These are phyloP conservation scores for Suhomyces guaymorum DNA, from an alignment of 1,139 yeast genomes.

Conservation along the genomic window DNA sequence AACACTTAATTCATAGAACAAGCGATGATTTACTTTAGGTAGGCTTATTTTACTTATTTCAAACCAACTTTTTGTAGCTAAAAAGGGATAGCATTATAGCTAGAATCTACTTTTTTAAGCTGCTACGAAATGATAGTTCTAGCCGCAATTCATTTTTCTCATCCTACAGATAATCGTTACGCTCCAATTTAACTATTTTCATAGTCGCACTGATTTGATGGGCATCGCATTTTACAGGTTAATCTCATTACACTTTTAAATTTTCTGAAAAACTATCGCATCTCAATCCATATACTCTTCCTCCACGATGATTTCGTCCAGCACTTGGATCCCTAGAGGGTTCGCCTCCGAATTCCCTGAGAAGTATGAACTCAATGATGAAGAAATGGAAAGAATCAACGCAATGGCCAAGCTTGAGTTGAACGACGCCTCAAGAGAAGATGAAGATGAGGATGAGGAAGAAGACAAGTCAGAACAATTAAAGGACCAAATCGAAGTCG, in stretches of 20 bases:
- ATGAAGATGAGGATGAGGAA: conserved; percentile 42
- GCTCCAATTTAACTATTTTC: too few species aligned
- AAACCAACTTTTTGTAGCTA: too few species aligned
- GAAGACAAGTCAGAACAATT: conserved; percentile 22
- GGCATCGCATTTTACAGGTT: background rate
- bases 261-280: conserved; percentile 9
- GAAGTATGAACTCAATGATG: conserved; percentile 84
- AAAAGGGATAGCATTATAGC: too few species aligned
- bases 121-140: too few species aligned
- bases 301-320: conserved; percentile 76
- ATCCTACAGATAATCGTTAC: too few species aligned
- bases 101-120: too few species aligned
- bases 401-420: conserved; percentile 82
- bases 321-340: conserved; percentile 96
- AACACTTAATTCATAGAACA: too few species aligned
- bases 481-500: conserved; percentile 58
- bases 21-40: too few species aligned
- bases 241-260: conserved; percentile 1
- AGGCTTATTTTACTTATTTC: too few species aligned
- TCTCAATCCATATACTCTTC: conserved; percentile 2
- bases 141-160: too few species aligned
- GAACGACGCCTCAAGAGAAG: conserved; percentile 70
- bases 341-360: conserved; percentile 91
- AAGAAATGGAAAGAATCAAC: conserved; percentile 87
- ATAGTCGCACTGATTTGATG: too few species aligned